Evolutionary conservation across 805 yeast species (phyloP).

Genomic region (Suhomyces sp.): DNA sequence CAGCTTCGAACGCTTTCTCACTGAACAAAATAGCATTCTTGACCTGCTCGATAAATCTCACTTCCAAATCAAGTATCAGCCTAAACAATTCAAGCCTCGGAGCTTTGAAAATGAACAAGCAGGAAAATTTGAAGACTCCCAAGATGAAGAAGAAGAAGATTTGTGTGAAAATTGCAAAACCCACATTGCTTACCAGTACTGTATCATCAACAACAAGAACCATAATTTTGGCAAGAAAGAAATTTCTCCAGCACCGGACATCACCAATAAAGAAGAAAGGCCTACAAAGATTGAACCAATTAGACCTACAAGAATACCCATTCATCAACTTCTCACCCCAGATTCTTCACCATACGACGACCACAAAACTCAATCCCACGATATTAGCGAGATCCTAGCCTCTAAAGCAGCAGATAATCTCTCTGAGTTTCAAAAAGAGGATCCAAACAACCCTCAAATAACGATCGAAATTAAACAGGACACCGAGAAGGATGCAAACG

Average conservation of each 20-base stretch:
- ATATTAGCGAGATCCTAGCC: not conserved
- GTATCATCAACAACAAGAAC: conserved; percentile 32
- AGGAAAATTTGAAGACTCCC: conserved; percentile 15
- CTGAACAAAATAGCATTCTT: conserved; percentile 18
- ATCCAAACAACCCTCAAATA: not conserved
- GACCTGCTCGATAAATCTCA: conserved; percentile 15
- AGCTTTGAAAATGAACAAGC: conserved; percentile 18
- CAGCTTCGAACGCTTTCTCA: conserved; percentile 25
- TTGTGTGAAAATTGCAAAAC: conserved; percentile 51
- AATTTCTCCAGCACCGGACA: not conserved
- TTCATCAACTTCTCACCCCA: conserved; percentile 35
- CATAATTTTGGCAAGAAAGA: conserved; percentile 14
- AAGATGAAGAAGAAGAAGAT: conserved; percentile 37
- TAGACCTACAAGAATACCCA: conserved; percentile 8
- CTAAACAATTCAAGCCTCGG: conserved; percentile 13
- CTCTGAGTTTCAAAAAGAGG: conserved; percentile 2
- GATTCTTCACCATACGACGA: conserved; percentile 34
- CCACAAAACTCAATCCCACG: not conserved
- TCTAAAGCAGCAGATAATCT: conserved; percentile 4
- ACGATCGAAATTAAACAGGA: not conserved
- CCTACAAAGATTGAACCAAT: not conserved
- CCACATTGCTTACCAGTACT: conserved; percentile 46
- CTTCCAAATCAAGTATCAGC: conserved; percentile 11
- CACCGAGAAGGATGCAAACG: not conserved
- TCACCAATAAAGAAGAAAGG: not conserved